Evolutionary conservation across 2,329 filamentous ascomycete genomes (phyloP).

Genomic region (Fusarium falciforme): DNA sequence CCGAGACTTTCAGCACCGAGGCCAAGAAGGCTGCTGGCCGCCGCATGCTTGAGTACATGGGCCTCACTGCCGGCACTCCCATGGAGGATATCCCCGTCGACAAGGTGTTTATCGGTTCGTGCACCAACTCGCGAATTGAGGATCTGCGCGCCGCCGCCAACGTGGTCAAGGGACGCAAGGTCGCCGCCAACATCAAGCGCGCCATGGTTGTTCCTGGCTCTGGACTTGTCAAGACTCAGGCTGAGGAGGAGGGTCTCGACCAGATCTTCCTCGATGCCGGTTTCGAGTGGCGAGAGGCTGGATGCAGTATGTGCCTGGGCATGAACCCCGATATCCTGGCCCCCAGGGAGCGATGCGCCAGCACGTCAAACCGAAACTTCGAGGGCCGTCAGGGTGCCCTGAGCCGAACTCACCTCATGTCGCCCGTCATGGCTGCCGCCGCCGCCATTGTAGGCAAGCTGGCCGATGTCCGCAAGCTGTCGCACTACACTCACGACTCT

Average conservation of each 20-base stretch:
- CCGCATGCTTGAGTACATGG: constrained; percentile 96
- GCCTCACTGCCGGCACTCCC: constrained; percentile 82
- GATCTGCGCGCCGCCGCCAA: constrained; percentile 89
- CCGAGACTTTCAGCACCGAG: constrained; percentile 84
- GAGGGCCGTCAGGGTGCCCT: constrained; percentile 94
- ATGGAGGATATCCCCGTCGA: constrained; percentile 94
- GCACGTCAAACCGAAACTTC: constrained; percentile 97
- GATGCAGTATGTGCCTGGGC: constrained; percentile 98
- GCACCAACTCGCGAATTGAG: constrained; percentile 97
- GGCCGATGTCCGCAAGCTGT: constrained; percentile 87
- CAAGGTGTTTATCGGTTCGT: constrained; percentile 98
- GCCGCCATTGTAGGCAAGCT: constrained; percentile 91
- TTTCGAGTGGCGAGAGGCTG: constrained; percentile 98
- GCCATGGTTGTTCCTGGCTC: constrained; percentile 98
- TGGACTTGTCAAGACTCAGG: constrained; percentile 91
- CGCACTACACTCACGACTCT: constrained; percentile 68
- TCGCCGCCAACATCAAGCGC: constrained; percentile 89
- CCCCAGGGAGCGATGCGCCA: constrained; percentile 92
- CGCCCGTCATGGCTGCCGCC: constrained; percentile 94
- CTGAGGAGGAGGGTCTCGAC: constrained; percentile 91
- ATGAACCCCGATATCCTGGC: constrained; percentile 99
- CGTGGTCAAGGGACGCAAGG: constrained; percentile 87
- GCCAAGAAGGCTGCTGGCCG: constrained; percentile 83
- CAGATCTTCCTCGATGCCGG: constrained; percentile 92
- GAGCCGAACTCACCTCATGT: constrained; percentile 95